Conservation (phyloP, 1,139 yeast species). For the Taphrina deformans region DNA sequence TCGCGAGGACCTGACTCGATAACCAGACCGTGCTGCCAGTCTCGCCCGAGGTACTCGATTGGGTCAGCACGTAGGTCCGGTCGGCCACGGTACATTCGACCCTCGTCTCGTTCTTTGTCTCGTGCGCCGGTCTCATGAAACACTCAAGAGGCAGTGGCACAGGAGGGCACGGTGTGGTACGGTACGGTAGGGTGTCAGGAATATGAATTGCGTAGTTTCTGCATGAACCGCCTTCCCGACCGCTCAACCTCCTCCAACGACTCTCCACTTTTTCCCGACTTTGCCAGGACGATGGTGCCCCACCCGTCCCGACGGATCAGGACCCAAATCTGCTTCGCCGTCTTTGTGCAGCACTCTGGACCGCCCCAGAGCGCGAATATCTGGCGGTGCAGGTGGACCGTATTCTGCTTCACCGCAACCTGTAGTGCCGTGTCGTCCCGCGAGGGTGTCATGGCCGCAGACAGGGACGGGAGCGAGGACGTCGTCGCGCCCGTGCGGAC, state of each 20-base stretch:
- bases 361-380: neutral
- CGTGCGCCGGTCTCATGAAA: constrained; percentile 18
- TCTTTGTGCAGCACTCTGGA: constrained; percentile 1
- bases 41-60: constrained; percentile 10
- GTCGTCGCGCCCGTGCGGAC: constrained; percentile 1
- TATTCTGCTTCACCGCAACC: constrained; percentile 4
- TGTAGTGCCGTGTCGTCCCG: constrained; percentile 13
- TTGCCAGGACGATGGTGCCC: constrained; percentile 8
- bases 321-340: constrained; percentile 16
- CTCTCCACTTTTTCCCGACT: constrained; percentile 19
- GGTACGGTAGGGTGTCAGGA: too few species aligned
- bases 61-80: neutral
- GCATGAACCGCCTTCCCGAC: neutral
- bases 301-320: neutral
- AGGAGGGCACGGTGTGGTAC: too few species aligned
- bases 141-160: too few species aligned
- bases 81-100: neutral
- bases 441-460: neutral
- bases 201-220: neutral
- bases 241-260: constrained; percentile 19
- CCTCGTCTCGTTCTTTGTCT: constrained; percentile 6
- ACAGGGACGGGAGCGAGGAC: constrained; percentile 7
- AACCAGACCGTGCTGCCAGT: constrained; percentile 31
- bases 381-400: constrained; percentile 17
- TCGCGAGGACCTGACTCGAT: constrained; percentile 13